Conservation (phyloP, 129 eudicot genomes). For the Apium graveolens region DNA sequence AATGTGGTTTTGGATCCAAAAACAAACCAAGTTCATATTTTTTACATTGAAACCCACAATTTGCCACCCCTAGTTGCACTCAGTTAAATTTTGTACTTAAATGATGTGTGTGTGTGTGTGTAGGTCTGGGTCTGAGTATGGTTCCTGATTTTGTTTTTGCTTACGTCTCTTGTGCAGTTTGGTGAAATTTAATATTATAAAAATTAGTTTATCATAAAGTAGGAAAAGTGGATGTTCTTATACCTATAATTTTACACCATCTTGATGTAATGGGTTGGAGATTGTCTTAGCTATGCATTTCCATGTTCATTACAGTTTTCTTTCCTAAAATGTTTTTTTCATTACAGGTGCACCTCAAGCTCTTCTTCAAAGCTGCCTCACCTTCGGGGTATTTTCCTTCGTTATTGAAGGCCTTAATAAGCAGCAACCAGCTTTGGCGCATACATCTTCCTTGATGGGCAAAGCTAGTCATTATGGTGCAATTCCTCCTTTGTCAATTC, state of each 20-base stretch:
- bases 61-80: not conserved
- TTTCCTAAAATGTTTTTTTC: not conserved
- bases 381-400: slow-evolving; percentile 85
- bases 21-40: too few relatives aligned
- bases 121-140: not conserved
- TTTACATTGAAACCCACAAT: too few relatives aligned
- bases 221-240: not conserved
- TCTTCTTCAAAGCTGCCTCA: slow-evolving; percentile 76
- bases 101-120: too few relatives aligned
- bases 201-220: not conserved
- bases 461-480: slow-evolving; percentile 26
- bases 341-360: slow-evolving; percentile 74
- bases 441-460: slow-evolving; percentile 20
- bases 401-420: slow-evolving; percentile 83
- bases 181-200: not conserved
- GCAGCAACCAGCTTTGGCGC: slow-evolving; percentile 79
- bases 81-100: not conserved
- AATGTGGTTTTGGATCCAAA: too few relatives aligned
- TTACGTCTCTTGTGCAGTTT: not conserved
- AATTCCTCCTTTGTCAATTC: slow-evolving; percentile 65
- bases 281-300: too few relatives aligned
- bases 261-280: too few relatives aligned
- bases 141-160: not conserved
- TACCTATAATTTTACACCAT: not conserved
- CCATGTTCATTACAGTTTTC: not conserved